A percentile compares a stretch with the other conserved stretches of the same genome.
Conservation (phyloP, 1,284 basidiomycete species). For the Boletellus deceptivus region DNA sequence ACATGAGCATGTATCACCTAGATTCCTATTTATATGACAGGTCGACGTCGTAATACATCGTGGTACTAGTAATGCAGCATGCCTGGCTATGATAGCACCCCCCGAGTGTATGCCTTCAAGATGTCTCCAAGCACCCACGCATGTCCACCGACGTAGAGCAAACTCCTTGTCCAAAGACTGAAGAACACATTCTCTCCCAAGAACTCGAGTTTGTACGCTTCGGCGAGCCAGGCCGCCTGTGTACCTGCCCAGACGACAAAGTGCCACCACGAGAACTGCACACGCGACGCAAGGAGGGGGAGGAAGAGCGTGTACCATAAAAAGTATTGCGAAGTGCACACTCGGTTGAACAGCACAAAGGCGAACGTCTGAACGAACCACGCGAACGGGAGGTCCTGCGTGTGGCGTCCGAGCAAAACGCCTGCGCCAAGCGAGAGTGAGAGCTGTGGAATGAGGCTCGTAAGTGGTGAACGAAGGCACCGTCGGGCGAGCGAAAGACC, state of each 20-base stretch:
- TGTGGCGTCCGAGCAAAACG: constrained; percentile 54
- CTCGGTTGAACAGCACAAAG: constrained; percentile 97
- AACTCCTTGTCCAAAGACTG: constrained; percentile 74
- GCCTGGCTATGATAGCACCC: neutral
- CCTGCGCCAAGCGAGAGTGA: constrained; percentile 64
- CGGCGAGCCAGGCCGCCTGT: constrained; percentile 83
- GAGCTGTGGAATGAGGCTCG: constrained; percentile 77
- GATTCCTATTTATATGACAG: constrained; percentile 23
- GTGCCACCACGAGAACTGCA: constrained; percentile 52
- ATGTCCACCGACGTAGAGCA: constrained; percentile 73
- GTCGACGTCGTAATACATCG: neutral
- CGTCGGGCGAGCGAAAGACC: constrained; percentile 45
- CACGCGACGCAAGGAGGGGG: constrained; percentile 73
- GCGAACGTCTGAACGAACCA: constrained; percentile 91
- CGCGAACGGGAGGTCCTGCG: constrained; percentile 66
- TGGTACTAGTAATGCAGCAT: neutral
- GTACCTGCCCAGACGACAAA: constrained; percentile 70
- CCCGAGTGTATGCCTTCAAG: constrained; percentile 48
- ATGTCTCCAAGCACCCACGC: constrained; percentile 71
- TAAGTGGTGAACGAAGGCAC: constrained; percentile 60
- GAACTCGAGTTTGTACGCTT: constrained; percentile 90
- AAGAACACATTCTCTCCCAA: constrained; percentile 72
- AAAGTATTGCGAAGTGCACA: constrained; percentile 98
- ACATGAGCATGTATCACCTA: constrained; percentile 19
- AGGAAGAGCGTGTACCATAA: constrained; percentile 95